Evolutionary conservation across 306 rosid genomes (phyloP), one percentile per base, ranked within the genome.

Genomic region (Glycine soja): DNA sequence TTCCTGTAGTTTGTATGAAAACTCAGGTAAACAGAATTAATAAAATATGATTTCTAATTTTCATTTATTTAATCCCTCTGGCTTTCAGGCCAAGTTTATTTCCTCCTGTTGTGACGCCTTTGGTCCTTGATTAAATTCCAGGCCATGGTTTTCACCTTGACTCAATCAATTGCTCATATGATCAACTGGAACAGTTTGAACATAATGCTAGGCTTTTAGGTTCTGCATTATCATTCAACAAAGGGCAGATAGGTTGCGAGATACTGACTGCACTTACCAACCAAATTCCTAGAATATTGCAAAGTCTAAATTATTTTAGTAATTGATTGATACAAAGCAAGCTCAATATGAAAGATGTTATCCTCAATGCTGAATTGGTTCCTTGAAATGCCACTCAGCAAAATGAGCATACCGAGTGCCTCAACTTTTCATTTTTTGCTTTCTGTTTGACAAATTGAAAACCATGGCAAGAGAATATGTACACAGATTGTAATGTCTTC

Each of bases 301-400:
- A 64, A 12, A 65, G 83, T 72, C 66, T 87, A 48, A 56, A 76
- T 82, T 70, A 80, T 72, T 85, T 75, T 43, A 81, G 86, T 52
- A 62, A 74, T 10, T 63, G 89, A 82, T 64, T 89, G 80, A 77
- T 83, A 65, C 81, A 82, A 76, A 81, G 43, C 85, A 83, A 76
- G 81, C 84, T 89, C 9, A 19, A 85, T 63, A 85, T 92, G 7
- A 89, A 86, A 67, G 89, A 94, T 47, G 90, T 88, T 65, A 75
- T 94, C 76, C 75, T 90, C 58, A 86, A 80, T 40, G 7, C 43
- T 40, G 43, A 40, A 40, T 40, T 40, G 43, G 43, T 40, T 40
- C 43, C 43, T 40, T 4, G 43, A 40, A 40, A 40, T 40, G 43
- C 43, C 43, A 40, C 43, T 40, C 43, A 40, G 43, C 43, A 40